Evolutionary conservation across 768 basidiomycete genomes (phyloP), one percentile per base, ranked within the genome.

Genomic region (Mycena leptocephala): DNA sequence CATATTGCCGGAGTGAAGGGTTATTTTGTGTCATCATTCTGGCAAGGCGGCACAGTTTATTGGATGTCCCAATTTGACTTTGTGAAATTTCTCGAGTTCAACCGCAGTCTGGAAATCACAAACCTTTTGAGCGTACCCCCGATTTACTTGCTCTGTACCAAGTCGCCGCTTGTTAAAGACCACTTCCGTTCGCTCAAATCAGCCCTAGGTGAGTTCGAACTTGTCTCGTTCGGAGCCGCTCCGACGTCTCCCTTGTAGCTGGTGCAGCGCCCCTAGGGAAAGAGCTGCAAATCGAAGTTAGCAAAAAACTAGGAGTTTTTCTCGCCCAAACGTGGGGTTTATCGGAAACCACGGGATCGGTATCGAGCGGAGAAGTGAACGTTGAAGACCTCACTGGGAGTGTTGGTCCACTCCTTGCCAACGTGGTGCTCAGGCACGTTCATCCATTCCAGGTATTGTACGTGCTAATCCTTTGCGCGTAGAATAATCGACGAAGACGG

Each of bases 31-130:
- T 5, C 64, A 11, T 61, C 74, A 6, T 75, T 75, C 26, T 64
- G 64, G 22, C 22, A 51, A 20, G 73, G 73, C 14, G 73, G 73
- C 22, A 74, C 48, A 1, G 53, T 66, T 22, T 75, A 41, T 30
- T 75, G 74, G 74, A 75, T 70, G 67, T 61, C 67, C 0, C 55
- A 62, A 32, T 75, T 75, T 37, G 67, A 69, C 30, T 75, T 75
- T 46, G 51, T 5, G 9, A 20, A 64, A 14, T 75, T 75, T 35
- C 68, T 75, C 22, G 53, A 53, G n/a, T 75, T 30, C 51, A 75
- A 75, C 28, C 37, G 22, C 1, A 16, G 22, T 11, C 26, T 75
- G 24, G 30, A 18, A 20, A 75, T 75, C 22, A 75, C 74, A 11
- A 63, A 41, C 37, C 5, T 63, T 75, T 69, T 75, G 14, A 53